Conservation (phyloP, 768 basidiomycete species). For the Psilocybe azurescens region DNA sequence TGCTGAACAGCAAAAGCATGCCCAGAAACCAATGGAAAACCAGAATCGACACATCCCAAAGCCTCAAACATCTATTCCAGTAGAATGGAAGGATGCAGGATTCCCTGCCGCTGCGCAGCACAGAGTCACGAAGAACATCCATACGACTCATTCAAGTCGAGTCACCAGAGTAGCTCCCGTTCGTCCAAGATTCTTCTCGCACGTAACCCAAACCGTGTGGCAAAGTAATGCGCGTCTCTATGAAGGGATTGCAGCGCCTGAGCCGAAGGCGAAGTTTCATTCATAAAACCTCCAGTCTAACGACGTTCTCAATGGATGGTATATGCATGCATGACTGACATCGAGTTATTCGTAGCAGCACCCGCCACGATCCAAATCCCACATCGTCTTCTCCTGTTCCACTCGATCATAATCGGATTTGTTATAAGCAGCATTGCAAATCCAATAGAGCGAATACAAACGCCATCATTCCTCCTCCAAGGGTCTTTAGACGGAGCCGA, state of each 20-base stretch:
- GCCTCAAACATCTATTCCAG: not conserved
- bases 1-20: not conserved
- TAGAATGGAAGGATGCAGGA: not conserved
- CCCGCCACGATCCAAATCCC: not conserved
- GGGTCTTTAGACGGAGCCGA: conserved; percentile 3
- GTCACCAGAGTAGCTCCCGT: not conserved
- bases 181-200: conserved; percentile 5
- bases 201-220: not conserved
- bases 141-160: not conserved
- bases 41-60: not conserved
- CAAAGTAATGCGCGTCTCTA: not conserved
- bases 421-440: not conserved
- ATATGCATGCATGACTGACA: not conserved
- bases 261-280: not conserved
- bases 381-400: not conserved
- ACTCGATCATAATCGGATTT: not conserved
- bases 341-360: not conserved
- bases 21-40: not conserved
- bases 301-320: conserved; percentile 2
- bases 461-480: not conserved
- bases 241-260: not conserved
- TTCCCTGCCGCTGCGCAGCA: not conserved
- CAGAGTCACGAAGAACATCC: not conserved
- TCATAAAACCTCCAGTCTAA: not conserved
- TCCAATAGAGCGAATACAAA: not conserved